Evolutionary conservation across 2,329 filamentous ascomycete species (phyloP), one percentile per base, ranked within the genome.

Genomic region (Ophiostoma triangulosporum): DNA sequence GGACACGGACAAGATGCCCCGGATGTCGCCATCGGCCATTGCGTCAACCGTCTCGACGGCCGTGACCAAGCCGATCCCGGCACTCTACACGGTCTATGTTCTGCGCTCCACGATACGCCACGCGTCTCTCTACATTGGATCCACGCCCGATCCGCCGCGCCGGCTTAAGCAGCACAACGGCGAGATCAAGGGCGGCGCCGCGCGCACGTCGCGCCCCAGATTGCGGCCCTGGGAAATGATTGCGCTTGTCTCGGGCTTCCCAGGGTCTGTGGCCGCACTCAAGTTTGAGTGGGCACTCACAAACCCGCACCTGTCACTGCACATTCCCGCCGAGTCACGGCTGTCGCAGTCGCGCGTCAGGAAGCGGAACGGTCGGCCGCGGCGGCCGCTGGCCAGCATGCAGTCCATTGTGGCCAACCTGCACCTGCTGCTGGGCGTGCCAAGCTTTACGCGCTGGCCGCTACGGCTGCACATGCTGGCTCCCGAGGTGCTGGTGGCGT

Each of bases 231-330:
- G 93, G 89, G 86, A 95, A 64, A 94, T 95, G 85, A 78, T 87
- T 2, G 82, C 81, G 38, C 73, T 96, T 6, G 85, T 97, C 1
- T 86, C 86, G 6, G 91, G 91, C 0, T 98, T 98, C 59, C 88
- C 87, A 0, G 91, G 86, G 60, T 84, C 84, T 62, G 80, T 91
- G 33, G 88, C 87, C 0, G 93, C 93, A 1, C 70, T 98, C 58
- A 91, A 97, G 64, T 97, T 98, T 64, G 91, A 97, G 85, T 93
- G 74, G 91, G 90, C 91, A 36, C 84, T 94, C 74, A 87, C 87
- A 59, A 89, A 97, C 64, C 80, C 89, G 1, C 85, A 93, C 64
- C 66, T 84, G 32, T 90, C 90, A 5, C 72, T 84, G 32, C 89
- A 95, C 64, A 88, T 95, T 54, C 76, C 84, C 12, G 68, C 75